Evolutionary conservation across 305 asterid genomes (phyloP).

Genomic region (Rubia peregrina): DNA sequence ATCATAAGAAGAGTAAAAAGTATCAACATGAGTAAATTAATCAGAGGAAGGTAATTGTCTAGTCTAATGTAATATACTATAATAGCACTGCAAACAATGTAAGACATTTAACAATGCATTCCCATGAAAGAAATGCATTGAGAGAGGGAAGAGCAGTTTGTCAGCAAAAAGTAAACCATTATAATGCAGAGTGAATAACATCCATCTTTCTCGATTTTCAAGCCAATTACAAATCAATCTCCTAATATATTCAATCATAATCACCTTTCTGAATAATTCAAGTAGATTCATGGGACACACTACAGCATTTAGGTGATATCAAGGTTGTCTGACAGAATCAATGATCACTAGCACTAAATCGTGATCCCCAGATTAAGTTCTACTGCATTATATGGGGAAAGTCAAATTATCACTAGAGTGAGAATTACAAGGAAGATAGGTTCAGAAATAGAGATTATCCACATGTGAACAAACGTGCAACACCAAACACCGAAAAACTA

Average conservation of each 20-base stretch:
- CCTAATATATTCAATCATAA: not conserved
- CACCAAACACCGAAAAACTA: not conserved
- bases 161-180: not conserved
- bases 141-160: not conserved
- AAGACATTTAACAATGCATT: not conserved
- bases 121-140: not conserved
- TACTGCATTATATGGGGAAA: too few species aligned
- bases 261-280: not conserved
- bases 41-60: not conserved
- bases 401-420: too few species aligned
- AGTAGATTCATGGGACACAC: not conserved
- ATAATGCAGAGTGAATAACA: not conserved
- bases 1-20: slow-evolving; percentile 9
- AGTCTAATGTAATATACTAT: not conserved
- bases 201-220: not conserved
- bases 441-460: not conserved
- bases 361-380: too few species aligned
- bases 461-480: not conserved
- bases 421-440: too few species aligned
- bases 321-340: too few species aligned
- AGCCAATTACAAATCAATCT: not conserved
- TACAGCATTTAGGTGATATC: too few species aligned
- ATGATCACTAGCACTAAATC: too few species aligned
- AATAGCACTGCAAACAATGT: not conserved
- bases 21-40: not conserved